These are phyloP conservation scores for Xylaria sp. DNA, from an alignment of 2,329 filamentous ascomycete species.

Conservation along the genomic window DNA sequence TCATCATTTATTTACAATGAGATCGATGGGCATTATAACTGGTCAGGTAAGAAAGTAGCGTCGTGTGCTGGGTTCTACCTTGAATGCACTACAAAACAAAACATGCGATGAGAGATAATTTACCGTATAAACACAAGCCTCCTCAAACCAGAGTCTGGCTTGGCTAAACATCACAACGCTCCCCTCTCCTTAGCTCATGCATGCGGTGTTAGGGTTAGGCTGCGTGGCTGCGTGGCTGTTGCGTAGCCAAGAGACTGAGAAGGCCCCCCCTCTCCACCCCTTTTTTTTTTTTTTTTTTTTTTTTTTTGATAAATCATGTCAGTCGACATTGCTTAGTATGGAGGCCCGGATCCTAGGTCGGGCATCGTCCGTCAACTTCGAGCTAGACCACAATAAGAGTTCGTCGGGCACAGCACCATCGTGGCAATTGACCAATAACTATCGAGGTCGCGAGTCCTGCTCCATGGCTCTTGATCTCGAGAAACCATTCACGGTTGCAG, in stretches of 20 bases:
- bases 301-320: constrained; percentile 10
- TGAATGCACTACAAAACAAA: background rate
- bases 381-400: constrained; percentile 22
- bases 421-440: constrained; percentile 28
- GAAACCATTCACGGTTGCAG: constrained; percentile 4
- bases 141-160: constrained; percentile 4
- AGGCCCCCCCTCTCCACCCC: no score
- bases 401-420: constrained; percentile 27
- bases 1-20: no score
- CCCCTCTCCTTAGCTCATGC: constrained; percentile 9
- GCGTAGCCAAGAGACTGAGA: constrained; percentile 13
- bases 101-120: background rate
- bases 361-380: constrained; percentile 29
- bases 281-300: no score
- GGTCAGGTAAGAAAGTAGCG: background rate
- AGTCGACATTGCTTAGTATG: background rate
- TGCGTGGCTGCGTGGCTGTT: constrained; percentile 12
- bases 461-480: constrained; percentile 14
- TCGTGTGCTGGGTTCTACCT: background rate
- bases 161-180: constrained; percentile 1
- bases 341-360: constrained; percentile 27
- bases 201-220: constrained; percentile 2
- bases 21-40: no score
- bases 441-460: background rate
- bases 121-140: background rate